Base-by-base conservation (phyloP, 305 asterid species). In the Fraxinus albicans region DNA sequence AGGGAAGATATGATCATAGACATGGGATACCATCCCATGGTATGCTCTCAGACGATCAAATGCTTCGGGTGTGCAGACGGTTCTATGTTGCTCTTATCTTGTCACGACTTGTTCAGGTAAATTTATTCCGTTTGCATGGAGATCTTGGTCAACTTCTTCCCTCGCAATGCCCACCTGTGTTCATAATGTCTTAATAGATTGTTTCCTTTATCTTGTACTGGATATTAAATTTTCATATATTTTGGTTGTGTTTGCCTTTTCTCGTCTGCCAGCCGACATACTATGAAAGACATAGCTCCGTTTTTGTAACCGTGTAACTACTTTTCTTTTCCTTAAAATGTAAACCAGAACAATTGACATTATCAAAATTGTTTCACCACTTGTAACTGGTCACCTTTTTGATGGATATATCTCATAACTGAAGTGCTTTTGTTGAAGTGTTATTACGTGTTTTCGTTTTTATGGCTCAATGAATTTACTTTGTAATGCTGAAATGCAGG, bases 41-140 rank as follows among this genome's bases (percentile, higher is more conserved):
- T 81, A 82, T 86, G 83, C 91, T 91, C 81, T 90, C 98, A 19
- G 95, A 94, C 63, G 99, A 94, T 60, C 95, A 95, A 82, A 91
- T 89, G 89, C 96, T 92, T 85, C 93, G 99, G 85, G 97, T 97
- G 81, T 93, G 97, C 87, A 92, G 88, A 89, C 90, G 99, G 73
- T 95, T 97, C 85, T 95, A 92, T 86, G 96, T 97, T 79, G 94
- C 99, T 90, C 97, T 97, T 79, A 95, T 97, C 83, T 87, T 97
- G 90, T 92, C 97, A 83, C 90, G 91, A 82, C 98, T 97, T 79
- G 99, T 97, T 89, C 98, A 94, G 98, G 99, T 97, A 92, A 83
- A 40, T 31, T 74, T 84, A 31, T 79, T 84, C 25, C 1, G 3
- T 27, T 47, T 72, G 70, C 69, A 12, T 79, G 31, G 74, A 17